Percentiles rank a stretch among this genome's conserved stretches.
Evolutionary conservation across 352 stramenopile genomes (phyloP).

Genomic region (Phytophthora pseudosyringae): DNA sequence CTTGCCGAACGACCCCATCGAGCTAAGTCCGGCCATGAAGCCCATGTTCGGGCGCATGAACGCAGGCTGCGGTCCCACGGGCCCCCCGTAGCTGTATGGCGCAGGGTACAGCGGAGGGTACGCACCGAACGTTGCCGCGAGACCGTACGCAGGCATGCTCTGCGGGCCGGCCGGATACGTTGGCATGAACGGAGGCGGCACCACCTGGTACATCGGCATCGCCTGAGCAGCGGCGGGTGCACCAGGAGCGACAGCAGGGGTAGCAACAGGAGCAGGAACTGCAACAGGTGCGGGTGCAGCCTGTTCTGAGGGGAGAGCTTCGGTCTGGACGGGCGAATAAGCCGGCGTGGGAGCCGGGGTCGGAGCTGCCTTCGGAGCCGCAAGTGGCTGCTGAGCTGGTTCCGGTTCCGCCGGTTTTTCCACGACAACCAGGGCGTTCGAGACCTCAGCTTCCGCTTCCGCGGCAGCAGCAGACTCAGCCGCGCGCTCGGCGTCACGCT

Average conservation of each 20-base stretch:
- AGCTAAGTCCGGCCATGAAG: conserved; percentile 43
- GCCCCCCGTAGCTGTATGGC: conserved; percentile 48
- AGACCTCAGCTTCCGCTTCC: conserved; percentile 36
- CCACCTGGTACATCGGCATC: conserved; percentile 38
- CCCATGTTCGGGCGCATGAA: conserved; percentile 44
- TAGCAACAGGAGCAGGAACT: conserved; percentile 12
- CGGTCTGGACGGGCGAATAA: conserved; percentile 14
- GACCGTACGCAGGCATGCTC: conserved; percentile 45
- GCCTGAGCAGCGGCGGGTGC: conserved; percentile 12
- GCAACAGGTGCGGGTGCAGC: conserved; percentile 8
- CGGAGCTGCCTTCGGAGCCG: conserved; percentile 4
- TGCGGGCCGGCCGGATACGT: conserved; percentile 39
- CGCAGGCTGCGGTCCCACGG: conserved; percentile 31
- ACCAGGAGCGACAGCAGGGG: conserved; percentile 3
- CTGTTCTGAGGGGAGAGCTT: neutral
- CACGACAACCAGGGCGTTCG: conserved; percentile 59
- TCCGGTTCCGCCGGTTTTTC: conserved; percentile 31
- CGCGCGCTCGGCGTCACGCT: conserved; percentile 31
- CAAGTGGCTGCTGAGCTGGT: conserved; percentile 14
- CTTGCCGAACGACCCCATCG: conserved; percentile 41
- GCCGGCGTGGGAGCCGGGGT: conserved; percentile 4
- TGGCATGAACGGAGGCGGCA: conserved; percentile 39
- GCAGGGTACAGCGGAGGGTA: conserved; percentile 51
- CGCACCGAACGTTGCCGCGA: conserved; percentile 43
- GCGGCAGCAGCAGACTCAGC: conserved; percentile 21